phyloP scores from a whole-genome alignment of 495 filamentous ascomycete genomes.

The Jackrogersella multiformis region DNA sequence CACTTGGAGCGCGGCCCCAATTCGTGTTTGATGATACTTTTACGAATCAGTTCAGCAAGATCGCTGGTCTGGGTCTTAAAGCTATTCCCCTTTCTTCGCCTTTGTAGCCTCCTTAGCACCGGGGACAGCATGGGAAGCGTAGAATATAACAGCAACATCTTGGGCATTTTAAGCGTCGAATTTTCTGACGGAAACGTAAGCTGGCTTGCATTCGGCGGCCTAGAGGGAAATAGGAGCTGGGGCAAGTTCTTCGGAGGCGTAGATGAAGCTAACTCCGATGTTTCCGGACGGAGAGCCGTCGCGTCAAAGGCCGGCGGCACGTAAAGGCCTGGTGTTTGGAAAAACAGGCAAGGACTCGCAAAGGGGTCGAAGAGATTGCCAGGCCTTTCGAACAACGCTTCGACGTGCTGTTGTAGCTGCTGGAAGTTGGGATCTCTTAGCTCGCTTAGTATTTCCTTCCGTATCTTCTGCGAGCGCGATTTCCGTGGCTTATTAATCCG shows the following conservation, averaged over 20 bases:
- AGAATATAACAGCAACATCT: conserved; percentile 50
- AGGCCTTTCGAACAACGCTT: conserved; percentile 53
- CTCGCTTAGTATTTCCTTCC: conserved; percentile 19
- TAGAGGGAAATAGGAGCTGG: neutral
- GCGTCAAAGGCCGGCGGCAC: conserved; percentile 51
- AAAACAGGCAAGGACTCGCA: conserved; percentile 62
- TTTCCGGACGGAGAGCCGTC: conserved; percentile 10
- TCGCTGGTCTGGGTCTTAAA: conserved; percentile 51
- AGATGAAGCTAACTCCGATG: neutral
- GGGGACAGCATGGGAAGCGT: conserved; percentile 12
- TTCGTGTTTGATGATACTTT: conserved; percentile 51
- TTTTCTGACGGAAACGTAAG: conserved; percentile 50
- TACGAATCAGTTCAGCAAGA: conserved; percentile 48
- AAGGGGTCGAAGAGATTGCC: conserved; percentile 61
- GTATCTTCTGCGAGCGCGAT: neutral
- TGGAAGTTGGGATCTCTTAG: conserved; percentile 24
- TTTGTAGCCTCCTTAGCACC: neutral
- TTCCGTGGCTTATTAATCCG: conserved; percentile 44
- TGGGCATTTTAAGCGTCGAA: conserved; percentile 51
- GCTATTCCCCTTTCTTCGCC: conserved; percentile 39
- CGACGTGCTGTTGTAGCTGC: conserved; percentile 42
- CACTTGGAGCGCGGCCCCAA: conserved; percentile 40
- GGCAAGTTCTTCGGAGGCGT: conserved; percentile 3
- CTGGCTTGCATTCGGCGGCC: conserved; percentile 37
- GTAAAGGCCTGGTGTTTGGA: conserved; percentile 55